Conservation (phyloP, 768 basidiomycete genomes). For the Hericium coralloides region DNA sequence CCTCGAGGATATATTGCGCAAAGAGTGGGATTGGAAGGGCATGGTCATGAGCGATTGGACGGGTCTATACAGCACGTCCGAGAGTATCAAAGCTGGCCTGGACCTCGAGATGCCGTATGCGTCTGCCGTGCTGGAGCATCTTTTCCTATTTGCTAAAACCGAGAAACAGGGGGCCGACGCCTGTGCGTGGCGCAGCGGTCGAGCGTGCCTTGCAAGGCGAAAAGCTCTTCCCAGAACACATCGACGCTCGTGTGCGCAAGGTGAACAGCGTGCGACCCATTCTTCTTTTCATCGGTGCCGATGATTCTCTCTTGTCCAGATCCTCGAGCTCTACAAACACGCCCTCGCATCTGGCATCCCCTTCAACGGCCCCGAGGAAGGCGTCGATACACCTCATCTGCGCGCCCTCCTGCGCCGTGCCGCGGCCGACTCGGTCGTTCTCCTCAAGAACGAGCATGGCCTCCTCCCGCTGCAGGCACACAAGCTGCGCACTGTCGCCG, state of each 20-base stretch:
- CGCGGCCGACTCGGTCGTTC: conserved; percentile 46
- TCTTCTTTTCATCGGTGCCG: too few species aligned
- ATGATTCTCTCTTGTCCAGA: conserved; percentile 19
- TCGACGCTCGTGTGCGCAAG: conserved; percentile 27
- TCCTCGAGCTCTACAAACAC: conserved; percentile 39
- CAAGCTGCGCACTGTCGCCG: conserved; percentile 37
- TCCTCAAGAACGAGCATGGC: conserved; percentile 49
- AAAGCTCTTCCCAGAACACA: conserved; percentile 35
- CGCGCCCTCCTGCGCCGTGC: conserved; percentile 40
- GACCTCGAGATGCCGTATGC: conserved; percentile 58
- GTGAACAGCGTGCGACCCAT: background rate
- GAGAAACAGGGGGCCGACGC: conserved; percentile 33
- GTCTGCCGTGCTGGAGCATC: too few species aligned
- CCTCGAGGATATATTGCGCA: conserved; percentile 45
- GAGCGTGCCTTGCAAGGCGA: conserved; percentile 29
- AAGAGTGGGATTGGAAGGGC: conserved; percentile 59
- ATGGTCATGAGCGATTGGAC: conserved; percentile 55
- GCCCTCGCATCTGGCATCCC: conserved; percentile 45
- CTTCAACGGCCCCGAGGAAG: conserved; percentile 39
- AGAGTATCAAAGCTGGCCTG: conserved; percentile 50
- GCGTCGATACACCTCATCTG: conserved; percentile 36
- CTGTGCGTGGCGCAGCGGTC: conserved; percentile 38
- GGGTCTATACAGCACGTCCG: conserved; percentile 38
- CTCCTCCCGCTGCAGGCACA: conserved; percentile 37
- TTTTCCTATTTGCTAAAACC: background rate